A percentile compares a stretch with the other conserved stretches of the same genome.
Evolutionary conservation across 495 filamentous ascomycete species (phyloP).

Genomic region (Copromyces sp.): DNA sequence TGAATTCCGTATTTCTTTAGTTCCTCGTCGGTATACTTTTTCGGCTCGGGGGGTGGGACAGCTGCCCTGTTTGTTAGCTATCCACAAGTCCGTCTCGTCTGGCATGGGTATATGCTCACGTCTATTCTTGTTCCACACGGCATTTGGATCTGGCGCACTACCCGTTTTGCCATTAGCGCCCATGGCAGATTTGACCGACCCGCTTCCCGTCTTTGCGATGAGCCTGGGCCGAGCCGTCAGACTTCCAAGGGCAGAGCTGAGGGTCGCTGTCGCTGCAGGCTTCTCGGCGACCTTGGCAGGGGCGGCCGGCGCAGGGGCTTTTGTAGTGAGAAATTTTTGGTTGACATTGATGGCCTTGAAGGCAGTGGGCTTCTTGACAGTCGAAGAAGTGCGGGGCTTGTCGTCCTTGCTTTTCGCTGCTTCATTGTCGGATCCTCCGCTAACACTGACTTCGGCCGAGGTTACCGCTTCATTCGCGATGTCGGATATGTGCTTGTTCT

Average conservation of each 20-base stretch:
- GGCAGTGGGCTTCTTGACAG: conserved; percentile 68
- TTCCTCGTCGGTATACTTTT: conserved; percentile 95
- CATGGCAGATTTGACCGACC: conserved; percentile 39
- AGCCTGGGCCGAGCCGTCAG: conserved; percentile 40
- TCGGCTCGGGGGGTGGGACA: conserved; percentile 66
- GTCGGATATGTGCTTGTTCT: conserved; percentile 42
- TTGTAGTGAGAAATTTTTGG: conserved; percentile 65
- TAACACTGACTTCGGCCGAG: conserved; percentile 47
- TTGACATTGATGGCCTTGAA: conserved; percentile 97
- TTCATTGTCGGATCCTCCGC: conserved; percentile 63
- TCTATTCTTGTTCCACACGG: conserved; percentile 98
- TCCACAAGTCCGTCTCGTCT: background rate
- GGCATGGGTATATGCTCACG: conserved; percentile 39
- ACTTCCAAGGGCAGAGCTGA: conserved; percentile 28
- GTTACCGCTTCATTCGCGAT: conserved; percentile 39
- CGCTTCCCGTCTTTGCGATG: conserved; percentile 44
- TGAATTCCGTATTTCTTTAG: conserved; percentile 95
- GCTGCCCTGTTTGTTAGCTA: conserved; percentile 35
- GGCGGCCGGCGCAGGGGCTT: conserved; percentile 28
- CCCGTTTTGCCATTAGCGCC: conserved; percentile 47
- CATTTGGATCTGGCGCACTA: conserved; percentile 47
- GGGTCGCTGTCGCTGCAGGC: conserved; percentile 14
- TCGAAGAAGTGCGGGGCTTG: conserved; percentile 57
- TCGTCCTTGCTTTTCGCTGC: conserved; percentile 43
- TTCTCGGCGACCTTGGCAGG: conserved; percentile 45